Evolutionary conservation across 306 rosid genomes (phyloP), one percentile per base, ranked within the genome.

Genomic region (Quercus suber): DNA sequence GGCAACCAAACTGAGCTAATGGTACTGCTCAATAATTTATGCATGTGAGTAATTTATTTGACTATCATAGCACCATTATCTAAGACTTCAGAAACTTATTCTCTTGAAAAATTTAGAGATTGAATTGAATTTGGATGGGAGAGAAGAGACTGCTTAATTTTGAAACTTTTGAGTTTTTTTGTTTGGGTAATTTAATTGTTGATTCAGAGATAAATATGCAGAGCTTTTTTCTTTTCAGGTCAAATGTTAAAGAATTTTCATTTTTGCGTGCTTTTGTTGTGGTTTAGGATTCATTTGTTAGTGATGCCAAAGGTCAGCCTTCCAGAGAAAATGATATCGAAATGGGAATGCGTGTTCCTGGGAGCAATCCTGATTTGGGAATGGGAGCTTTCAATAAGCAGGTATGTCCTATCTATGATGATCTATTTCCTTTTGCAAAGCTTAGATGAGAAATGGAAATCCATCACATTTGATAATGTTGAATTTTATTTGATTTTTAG

Each of bases 331-430:
- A 73, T 79, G 99, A 94, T 84, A 80, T 94, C 30, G 99, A 94
- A 85, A 92, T 91, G 97, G 99, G 97, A 80, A 87, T 81, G 60
- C 96, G 79, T 69, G 81, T 67, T 70, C 84, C 84, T 0, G 82
- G 74, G 33, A 85, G 84, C 84, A 79, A 81, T 75, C 73, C 87
- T 49, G 92, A 90, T 81, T 35, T 83, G 69, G 98, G 93, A 76
- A 89, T 90, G 97, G 93, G 87, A 35, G 76, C 87, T 76, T 93
- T 93, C 83, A 91, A 93, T 83, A 93, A 91, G 83, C 95, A 93
- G 98, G 98, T 93, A 33, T 73, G 56, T 81, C 49, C 74, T 76
- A 78, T 21, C 23, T 80, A 57, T 45, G 55, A 27, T 65, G 7
- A 60, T 73, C 73, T 18, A 5, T 57, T 53, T 73, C 78, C 76